Evolutionary conservation across 2,329 filamentous ascomycete genomes (phyloP), one percentile per base, ranked within the genome.

Genomic region (Sarocladium kiliense): DNA sequence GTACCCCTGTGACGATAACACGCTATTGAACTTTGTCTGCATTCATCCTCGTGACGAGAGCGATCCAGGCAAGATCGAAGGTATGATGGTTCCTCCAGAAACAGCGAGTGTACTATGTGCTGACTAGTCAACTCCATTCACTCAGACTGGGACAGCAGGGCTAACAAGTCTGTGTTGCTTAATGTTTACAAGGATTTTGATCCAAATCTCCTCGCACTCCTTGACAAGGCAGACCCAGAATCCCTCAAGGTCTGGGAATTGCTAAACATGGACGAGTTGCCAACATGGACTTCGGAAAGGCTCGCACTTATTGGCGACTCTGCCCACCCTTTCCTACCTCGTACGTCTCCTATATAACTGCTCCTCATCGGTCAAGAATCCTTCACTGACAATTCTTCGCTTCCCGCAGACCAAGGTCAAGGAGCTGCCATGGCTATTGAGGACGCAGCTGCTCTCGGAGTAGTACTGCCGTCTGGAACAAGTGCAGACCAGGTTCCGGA

Each of bases 321-420:
- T 16, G 84, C 75, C 3, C 84, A 87, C 64, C 84, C 84, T 16
- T 85, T 85, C 80, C 80, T 86, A 77, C 83, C 84, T 44, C 41
- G 41, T 44, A 18, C 3, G 41, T 44, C 18, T 25, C 21, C 18
- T n/a, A 9, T 23, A 7, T 7, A 44, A 39, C 16, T 5, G 5
- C 12, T 19, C 36, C n/a, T 19, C 16, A 7, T 32, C 30, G 7
- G 12, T 25, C 9, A 44, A 21, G 41, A 44, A 21, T 3, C 41
- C 16, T 18, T 5, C 23, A 25, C 41, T 44, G 19, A 44, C 21
- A 44, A 10, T 9, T 25, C 3, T 12, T 44, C 11, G 5, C n/a
- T 12, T 16, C n/a, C 19, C n/a, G 23, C 12, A 44, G 41, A 44
- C n/a, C 41, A 44, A 54, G 53, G 53, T 36, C 53, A 55, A 14